phyloP scores from a whole-genome alignment of 106 monocot species.

The Apostasia ramifera region DNA sequence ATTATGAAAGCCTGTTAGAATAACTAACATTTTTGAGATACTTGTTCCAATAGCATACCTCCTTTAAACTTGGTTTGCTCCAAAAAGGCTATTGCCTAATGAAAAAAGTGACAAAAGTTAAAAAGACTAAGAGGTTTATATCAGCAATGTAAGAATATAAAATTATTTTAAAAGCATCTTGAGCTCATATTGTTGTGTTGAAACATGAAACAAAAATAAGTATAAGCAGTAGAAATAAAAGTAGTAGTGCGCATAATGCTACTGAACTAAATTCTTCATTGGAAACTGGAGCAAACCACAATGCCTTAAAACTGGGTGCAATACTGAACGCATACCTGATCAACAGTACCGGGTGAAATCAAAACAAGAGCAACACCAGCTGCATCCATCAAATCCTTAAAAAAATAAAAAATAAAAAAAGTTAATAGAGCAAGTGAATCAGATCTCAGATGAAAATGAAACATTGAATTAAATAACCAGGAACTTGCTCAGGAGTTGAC shows the following conservation, averaged over 20 bases:
- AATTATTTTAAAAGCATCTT: no score
- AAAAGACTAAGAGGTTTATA: not conserved
- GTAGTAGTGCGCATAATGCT: not conserved
- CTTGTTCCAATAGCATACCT: constrained; percentile 33
- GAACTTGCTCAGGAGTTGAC: not conserved
- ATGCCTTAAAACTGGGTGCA: not conserved
- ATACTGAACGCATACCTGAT: constrained; percentile 45
- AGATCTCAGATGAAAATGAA: not conserved
- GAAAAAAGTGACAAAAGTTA: constrained; percentile 15
- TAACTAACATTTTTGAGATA: not conserved
- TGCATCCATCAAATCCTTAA: constrained; percentile 62
- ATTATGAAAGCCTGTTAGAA: no score
- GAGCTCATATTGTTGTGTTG: no score
- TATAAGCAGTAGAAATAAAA: not conserved
- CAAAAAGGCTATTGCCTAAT: constrained; percentile 67
- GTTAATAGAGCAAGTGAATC: not conserved
- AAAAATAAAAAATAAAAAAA: not conserved
- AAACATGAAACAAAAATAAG: not conserved
- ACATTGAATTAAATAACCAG: not conserved
- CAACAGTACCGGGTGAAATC: constrained; percentile 84
- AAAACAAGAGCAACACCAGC: constrained; percentile 65
- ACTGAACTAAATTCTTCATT: not conserved
- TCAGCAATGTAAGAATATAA: no score
- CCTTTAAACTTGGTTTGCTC: constrained; percentile 81
- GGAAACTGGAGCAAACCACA: not conserved